Evolutionary conservation across 169 alveolate genomes (phyloP).

Genomic region (Plasmodium gaboni): DNA sequence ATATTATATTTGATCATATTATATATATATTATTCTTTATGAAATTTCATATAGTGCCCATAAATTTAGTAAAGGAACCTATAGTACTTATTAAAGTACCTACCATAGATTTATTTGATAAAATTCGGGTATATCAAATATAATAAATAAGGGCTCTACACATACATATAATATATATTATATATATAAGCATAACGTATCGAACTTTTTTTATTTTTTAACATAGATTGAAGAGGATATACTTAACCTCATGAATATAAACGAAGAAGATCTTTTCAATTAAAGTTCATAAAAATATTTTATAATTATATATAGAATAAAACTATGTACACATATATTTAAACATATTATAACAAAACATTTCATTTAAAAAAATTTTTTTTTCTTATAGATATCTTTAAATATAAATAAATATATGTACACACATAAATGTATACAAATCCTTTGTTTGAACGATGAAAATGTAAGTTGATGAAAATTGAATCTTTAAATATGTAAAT

Average conservation of each 20-base stretch:
- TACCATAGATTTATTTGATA: conserved; percentile 21
- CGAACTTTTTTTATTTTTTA: neutral
- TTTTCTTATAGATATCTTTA: too few relatives aligned
- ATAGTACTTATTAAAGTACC: conserved; percentile 54
- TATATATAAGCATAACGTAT: neutral
- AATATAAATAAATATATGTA: too few relatives aligned
- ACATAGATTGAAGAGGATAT: conserved; percentile 28
- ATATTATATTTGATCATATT: neutral
- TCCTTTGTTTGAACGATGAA: too few relatives aligned
- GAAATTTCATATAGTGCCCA: conserved; percentile 12
- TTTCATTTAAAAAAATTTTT: too few relatives aligned
- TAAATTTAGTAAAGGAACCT: conserved; percentile 28
- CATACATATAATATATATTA: neutral
- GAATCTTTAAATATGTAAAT: too few relatives aligned
- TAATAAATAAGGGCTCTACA: neutral
- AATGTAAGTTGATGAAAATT: too few relatives aligned
- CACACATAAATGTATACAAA: too few relatives aligned
- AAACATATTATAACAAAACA: too few relatives aligned
- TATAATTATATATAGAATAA: too few relatives aligned
- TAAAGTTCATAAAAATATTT: neutral
- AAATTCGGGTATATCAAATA: conserved; percentile 17
- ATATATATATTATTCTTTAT: neutral
- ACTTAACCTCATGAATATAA: conserved; percentile 29
- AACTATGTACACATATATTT: too few relatives aligned
- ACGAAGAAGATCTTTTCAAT: conserved; percentile 56